Conservation (phyloP, 164 flowering plant genomes). For the Aristolochia californica region DNA sequence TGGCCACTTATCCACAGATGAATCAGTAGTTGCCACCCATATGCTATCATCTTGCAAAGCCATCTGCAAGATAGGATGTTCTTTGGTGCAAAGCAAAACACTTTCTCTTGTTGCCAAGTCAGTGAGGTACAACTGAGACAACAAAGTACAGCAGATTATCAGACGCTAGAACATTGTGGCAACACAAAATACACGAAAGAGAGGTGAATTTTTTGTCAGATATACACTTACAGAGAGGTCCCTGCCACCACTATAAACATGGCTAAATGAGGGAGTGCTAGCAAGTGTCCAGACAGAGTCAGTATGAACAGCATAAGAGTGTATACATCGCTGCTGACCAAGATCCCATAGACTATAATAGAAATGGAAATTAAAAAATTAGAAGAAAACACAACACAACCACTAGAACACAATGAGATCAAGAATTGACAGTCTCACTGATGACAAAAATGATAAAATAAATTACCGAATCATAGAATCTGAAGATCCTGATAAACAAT, state of each 20-base stretch:
- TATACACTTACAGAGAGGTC: conserved; percentile 69
- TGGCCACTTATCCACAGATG: conserved; percentile 79
- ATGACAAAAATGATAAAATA: neutral
- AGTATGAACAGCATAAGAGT: conserved; percentile 96
- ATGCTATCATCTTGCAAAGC: conserved; percentile 79
- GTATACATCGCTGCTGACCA: conserved; percentile 96
- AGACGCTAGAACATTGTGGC: neutral
- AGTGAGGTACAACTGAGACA: conserved; percentile 72
- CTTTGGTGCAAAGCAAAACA: conserved; percentile 77
- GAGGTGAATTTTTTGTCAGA: neutral
- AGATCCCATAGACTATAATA: conserved; percentile 85
- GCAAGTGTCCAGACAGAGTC: conserved; percentile 99
- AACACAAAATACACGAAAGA: neutral
- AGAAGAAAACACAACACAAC: neutral
- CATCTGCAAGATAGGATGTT: conserved; percentile 70
- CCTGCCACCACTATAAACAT: conserved; percentile 97
- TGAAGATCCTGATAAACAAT: conserved; percentile 94
- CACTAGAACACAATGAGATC: neutral
- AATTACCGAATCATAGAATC: conserved; percentile 94
- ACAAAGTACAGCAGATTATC: conserved; percentile 10
- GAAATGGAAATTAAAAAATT: neutral
- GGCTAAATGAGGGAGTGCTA: conserved; percentile 80
- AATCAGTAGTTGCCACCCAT: conserved; percentile 94
- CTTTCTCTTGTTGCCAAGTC: conserved; percentile 95
- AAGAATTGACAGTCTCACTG: too few species aligned